Evolutionary conservation across 768 basidiomycete genomes (phyloP).

Genomic region (Hypsizygus marmoreus): DNA sequence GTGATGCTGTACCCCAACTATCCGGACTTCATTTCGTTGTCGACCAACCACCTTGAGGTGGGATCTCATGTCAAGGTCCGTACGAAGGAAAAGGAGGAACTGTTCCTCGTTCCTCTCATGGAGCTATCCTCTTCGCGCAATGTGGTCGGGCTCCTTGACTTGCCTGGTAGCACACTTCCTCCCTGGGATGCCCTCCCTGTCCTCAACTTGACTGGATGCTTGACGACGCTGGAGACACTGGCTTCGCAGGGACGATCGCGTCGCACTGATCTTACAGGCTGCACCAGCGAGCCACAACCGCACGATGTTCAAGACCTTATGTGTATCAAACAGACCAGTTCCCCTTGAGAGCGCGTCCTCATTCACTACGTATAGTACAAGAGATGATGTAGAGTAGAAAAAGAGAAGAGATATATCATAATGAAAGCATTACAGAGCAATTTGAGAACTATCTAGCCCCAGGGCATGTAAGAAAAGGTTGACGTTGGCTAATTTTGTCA

Average conservation of each 20-base stretch:
- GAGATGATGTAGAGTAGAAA: no score
- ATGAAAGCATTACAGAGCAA: constrained; percentile 48
- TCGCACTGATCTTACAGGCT: constrained; percentile 34
- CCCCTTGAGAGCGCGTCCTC: no score
- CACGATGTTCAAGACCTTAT: constrained; percentile 28
- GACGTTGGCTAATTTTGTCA: constrained; percentile 86
- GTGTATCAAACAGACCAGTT: constrained; percentile 22
- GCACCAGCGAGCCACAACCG: constrained; percentile 20
- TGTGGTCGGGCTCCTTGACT: constrained; percentile 51
- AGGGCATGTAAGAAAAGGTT: constrained; percentile 88
- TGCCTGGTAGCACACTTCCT: constrained; percentile 59
- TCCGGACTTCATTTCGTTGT: constrained; percentile 66
- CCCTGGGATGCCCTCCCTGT: constrained; percentile 59
- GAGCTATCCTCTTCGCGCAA: constrained; percentile 14
- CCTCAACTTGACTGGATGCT: constrained; percentile 63
- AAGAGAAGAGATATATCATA: constrained; percentile 11
- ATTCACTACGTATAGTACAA: no score
- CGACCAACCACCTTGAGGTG: constrained; percentile 88
- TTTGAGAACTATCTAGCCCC: constrained; percentile 69
- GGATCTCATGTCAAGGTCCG: constrained; percentile 75
- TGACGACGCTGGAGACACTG: constrained; percentile 39
- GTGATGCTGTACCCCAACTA: constrained; percentile 92
- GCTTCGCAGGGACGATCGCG: constrained; percentile 33
- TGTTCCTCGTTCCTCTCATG: constrained; percentile 77
- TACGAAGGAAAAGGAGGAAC: constrained; percentile 57